Percentiles rank a stretch among this genome's conserved stretches.
These are phyloP conservation scores for Saturnispora besseyi DNA, from an alignment of 805 yeast species.

Conservation along the genomic window DNA sequence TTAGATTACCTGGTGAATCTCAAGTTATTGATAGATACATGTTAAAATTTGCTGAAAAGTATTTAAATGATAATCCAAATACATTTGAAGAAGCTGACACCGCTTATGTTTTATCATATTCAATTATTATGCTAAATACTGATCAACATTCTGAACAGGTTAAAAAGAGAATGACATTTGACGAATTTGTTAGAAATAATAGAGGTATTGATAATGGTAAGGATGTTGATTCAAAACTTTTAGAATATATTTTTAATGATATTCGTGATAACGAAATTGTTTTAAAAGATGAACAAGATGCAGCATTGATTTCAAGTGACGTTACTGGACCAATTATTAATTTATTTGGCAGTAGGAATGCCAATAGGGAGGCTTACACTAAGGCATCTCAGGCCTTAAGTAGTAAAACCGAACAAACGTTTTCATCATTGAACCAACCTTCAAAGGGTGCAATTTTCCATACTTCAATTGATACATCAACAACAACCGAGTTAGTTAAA, in stretches of 20 bases:
- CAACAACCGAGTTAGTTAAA: constrained; percentile 76
- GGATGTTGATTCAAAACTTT: constrained; percentile 67
- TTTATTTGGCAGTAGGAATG: constrained; percentile 62
- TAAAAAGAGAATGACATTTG: constrained; percentile 76
- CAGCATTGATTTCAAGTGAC: constrained; percentile 71
- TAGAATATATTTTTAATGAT: constrained; percentile 64
- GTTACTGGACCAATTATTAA: constrained; percentile 26
- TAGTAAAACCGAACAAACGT: constrained; percentile 76
- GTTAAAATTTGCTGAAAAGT: constrained; percentile 94
- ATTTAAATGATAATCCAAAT: constrained; percentile 79
- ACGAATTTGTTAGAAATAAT: constrained; percentile 80
- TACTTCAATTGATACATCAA: constrained; percentile 26
- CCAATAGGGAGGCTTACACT: constrained; percentile 72
- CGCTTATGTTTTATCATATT: constrained; percentile 85
- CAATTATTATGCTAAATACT: constrained; percentile 87
- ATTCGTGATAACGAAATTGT: constrained; percentile 81
- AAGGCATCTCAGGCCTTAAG: constrained; percentile 92
- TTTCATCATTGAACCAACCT: constrained; percentile 46
- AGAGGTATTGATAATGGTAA: constrained; percentile 88
- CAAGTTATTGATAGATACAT: constrained; percentile 95
- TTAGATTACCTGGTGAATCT: constrained; percentile 95
- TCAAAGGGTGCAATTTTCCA: constrained; percentile 55
- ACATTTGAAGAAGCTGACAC: constrained; percentile 88
- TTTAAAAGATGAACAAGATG: constrained; percentile 86
- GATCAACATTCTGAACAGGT: constrained; percentile 88